A percentile compares a stretch with the other conserved stretches of the same genome.
phyloP scores from a whole-genome alignment of 495 filamentous ascomycete species.

The Neurospora sp. region DNA sequence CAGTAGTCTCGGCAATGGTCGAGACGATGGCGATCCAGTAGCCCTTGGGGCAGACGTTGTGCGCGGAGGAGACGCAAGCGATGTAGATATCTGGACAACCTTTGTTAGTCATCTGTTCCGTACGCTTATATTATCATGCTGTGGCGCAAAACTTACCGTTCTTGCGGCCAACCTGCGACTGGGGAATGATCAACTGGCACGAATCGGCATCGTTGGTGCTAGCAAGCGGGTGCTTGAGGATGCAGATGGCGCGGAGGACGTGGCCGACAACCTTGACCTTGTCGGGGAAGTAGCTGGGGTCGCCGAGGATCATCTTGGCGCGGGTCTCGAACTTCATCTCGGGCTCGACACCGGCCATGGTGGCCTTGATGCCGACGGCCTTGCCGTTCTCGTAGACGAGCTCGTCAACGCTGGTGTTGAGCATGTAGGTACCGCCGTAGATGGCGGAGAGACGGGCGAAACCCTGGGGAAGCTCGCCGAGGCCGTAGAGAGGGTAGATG shows the following conservation, averaged over 20 bases:
- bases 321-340: conserved; percentile 94
- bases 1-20: conserved; percentile 83
- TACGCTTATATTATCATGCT: too few relatives aligned
- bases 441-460: conserved; percentile 96
- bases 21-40: conserved; percentile 99
- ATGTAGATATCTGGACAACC: conserved; percentile 79
- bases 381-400: conserved; percentile 70
- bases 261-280: conserved; percentile 83
- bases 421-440: conserved; percentile 98
- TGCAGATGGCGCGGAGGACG: conserved; percentile 91
- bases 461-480: conserved; percentile 95
- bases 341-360: conserved; percentile 75
- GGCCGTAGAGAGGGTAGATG: conserved; percentile 96
- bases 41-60: conserved; percentile 97
- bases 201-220: conserved; percentile 83
- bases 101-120: background rate
- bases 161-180: conserved; percentile 89
- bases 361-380: conserved; percentile 89
- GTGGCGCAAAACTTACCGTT: conserved; percentile 54
- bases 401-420: conserved; percentile 90
- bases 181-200: conserved; percentile 92
- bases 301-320: conserved; percentile 89
- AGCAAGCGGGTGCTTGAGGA: conserved; percentile 87
- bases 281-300: conserved; percentile 90
- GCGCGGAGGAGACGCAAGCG: conserved; percentile 86